Conservation (phyloP, 768 basidiomycete species). For the Strobilomyces dryophilus region DNA sequence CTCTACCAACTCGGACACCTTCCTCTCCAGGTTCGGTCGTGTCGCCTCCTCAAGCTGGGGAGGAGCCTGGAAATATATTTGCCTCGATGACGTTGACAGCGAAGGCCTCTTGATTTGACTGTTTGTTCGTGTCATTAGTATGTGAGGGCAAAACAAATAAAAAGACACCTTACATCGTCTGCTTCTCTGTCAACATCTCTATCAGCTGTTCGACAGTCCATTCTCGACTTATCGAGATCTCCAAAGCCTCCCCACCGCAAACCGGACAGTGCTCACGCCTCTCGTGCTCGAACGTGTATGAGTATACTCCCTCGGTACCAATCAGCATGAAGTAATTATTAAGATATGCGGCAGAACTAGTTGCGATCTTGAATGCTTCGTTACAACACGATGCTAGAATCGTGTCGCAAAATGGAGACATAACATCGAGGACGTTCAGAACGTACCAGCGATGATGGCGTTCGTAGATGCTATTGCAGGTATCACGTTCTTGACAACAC, state of each 20-base stretch:
- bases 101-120: conserved; percentile 99
- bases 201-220: conserved; percentile 84
- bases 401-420: conserved; percentile 2
- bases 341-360: conserved; percentile 88
- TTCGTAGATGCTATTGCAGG: conserved; percentile 99
- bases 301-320: conserved; percentile 94
- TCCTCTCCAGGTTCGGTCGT: conserved; percentile 87
- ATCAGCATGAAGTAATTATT: conserved; percentile 99
- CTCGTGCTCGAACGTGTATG: conserved; percentile 96
- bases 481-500: conserved; percentile 99
- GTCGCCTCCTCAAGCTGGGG: conserved; percentile 87
- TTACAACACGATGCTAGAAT: conserved; percentile 89
- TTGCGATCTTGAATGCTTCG: conserved; percentile 98
- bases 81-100: conserved; percentile 66
- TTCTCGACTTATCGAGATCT: conserved; percentile 64
- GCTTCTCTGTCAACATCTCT: conserved; percentile 80
- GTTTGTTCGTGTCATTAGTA: conserved; percentile 4
- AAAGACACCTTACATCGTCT: conserved; percentile 71
- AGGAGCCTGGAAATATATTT: conserved; percentile 92
- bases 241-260: conserved; percentile 87
- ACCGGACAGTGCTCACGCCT: conserved; percentile 92
- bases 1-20: conserved; percentile 73
- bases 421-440: not conserved
- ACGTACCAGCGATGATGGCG: conserved; percentile 89
- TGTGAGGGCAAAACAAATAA: not conserved